Conservation (phyloP, 2,329 filamentous ascomycete genomes). For the Talaromyces sp. region DNA sequence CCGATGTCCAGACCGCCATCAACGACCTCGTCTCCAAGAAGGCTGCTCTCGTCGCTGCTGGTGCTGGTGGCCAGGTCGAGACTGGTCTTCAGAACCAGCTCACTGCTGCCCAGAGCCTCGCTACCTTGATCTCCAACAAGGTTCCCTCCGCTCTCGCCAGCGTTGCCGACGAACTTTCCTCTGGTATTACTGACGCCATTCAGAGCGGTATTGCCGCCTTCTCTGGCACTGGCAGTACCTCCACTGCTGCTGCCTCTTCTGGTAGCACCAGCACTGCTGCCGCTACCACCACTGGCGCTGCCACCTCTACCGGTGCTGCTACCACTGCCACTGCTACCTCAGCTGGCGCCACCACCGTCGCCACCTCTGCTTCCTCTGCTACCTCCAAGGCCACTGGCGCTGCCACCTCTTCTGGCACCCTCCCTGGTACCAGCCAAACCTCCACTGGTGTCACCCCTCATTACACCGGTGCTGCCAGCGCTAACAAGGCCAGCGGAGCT, state of each 20-base stretch:
- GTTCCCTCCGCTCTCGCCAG: constrained; percentile 26
- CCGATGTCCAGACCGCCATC: constrained; percentile 26
- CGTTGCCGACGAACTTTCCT: constrained; percentile 27
- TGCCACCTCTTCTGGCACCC: constrained; percentile 13
- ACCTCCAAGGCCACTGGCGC: background rate
- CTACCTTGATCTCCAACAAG: constrained; percentile 31
- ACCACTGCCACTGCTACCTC: constrained; percentile 10
- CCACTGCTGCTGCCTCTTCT: background rate
- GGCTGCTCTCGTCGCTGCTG: constrained; percentile 25
- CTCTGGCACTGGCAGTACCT: constrained; percentile 19
- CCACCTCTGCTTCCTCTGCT: constrained; percentile 16
- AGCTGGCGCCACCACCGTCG: constrained; percentile 14
- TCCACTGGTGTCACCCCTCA: constrained; percentile 10
- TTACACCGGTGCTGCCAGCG: constrained; percentile 20
- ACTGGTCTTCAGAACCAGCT: constrained; percentile 27
- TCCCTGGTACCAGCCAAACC: constrained; percentile 9
- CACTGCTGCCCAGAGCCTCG: constrained; percentile 26
- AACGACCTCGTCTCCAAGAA: constrained; percentile 29
- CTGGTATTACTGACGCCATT: constrained; percentile 32
- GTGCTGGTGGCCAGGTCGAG: constrained; percentile 24
- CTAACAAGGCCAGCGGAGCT: constrained; percentile 19
- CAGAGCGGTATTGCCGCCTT: constrained; percentile 32
- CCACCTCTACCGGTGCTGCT: constrained; percentile 1
- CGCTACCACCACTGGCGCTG: constrained; percentile 13
- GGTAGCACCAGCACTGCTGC: constrained; percentile 12